Conservation (phyloP, 192 early-diverging fungal species). For the Gryganskiella cystojenkinii region DNA sequence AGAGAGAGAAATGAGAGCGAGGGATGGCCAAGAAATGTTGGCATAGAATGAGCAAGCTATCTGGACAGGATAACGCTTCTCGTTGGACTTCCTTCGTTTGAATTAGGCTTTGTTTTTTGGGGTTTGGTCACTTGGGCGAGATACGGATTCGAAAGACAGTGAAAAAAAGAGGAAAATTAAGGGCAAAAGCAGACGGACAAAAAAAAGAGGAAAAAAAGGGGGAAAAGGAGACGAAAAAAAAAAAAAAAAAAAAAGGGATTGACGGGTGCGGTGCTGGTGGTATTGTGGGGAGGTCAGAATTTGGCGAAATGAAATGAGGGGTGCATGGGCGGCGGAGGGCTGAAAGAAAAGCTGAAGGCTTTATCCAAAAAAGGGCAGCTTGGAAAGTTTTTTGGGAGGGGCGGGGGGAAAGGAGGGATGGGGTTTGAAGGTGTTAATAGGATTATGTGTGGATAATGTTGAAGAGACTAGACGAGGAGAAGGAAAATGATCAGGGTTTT, state of each 20-base stretch:
- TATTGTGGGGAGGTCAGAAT: too few species aligned
- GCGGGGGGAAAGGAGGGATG: too few species aligned
- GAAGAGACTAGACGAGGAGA: not conserved
- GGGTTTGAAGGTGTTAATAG: too few species aligned
- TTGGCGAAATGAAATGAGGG: too few species aligned
- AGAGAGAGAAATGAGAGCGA: slow-evolving; percentile 1
- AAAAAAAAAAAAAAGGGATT: not conserved
- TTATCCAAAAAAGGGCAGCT: too few species aligned
- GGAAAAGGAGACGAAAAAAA: slow-evolving; percentile 1
- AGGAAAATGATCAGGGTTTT: not conserved
- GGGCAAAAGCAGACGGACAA: not conserved
- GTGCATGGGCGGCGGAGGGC: too few species aligned
- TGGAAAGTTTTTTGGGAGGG: too few species aligned
- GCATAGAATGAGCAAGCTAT: not conserved
- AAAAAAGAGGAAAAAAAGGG: not conserved
- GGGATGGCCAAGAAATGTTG: not conserved
- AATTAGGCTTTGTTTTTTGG: not conserved
- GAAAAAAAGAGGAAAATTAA: not conserved
- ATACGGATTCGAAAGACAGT: not conserved
- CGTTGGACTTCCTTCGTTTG: too few species aligned
- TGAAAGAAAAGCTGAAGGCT: too few species aligned
- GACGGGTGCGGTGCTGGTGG: too few species aligned
- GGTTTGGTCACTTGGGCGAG: slow-evolving; percentile 1
- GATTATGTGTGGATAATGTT: not conserved
- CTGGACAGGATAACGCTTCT: not conserved